These are phyloP conservation scores for Conoideocrella luteorostrata DNA, from an alignment of 2,329 filamentous ascomycete genomes.

Conservation along the genomic window DNA sequence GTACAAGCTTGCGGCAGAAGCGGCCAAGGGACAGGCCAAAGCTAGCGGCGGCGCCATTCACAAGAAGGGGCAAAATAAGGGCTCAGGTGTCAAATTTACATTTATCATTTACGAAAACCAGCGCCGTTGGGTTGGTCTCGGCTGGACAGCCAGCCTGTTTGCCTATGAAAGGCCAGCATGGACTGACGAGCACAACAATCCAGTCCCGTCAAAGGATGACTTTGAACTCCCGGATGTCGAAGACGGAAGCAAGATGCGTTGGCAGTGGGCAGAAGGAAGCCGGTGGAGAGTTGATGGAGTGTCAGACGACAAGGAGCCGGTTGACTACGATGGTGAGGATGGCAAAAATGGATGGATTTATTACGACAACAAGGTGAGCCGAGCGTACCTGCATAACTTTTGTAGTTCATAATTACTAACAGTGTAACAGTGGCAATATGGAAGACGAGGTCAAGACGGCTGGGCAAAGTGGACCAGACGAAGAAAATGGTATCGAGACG, in stretches of 20 bases:
- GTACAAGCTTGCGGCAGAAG: constrained; percentile 18
- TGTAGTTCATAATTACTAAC: no score
- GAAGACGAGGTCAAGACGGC: constrained; percentile 75
- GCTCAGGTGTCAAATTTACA: constrained; percentile 85
- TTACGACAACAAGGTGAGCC: constrained; percentile 85
- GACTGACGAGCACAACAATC: constrained; percentile 93
- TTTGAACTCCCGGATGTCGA: constrained; percentile 58
- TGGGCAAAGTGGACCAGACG: constrained; percentile 93
- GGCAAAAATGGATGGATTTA: constrained; percentile 85
- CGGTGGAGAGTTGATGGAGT: constrained; percentile 83
- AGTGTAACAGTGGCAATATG: constrained; percentile 72
- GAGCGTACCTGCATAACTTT: no score
- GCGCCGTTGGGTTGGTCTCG: constrained; percentile 86
- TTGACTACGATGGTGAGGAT: constrained; percentile 51
- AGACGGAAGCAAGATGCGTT: constrained; percentile 49
- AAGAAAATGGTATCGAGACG: constrained; percentile 93
- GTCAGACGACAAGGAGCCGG: constrained; percentile 37
- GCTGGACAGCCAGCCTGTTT: constrained; percentile 89
- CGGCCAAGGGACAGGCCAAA: constrained; percentile 15
- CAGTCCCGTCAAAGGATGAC: constrained; percentile 66
- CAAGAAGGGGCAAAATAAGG: constrained; percentile 33
- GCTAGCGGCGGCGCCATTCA: constrained; percentile 19
- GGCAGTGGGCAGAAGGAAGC: constrained; percentile 77
- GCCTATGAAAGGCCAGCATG: constrained; percentile 84
- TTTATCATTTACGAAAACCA: constrained; percentile 98